Evolutionary conservation across 371 early-diverging fungal genomes (phyloP).

Genomic region (Thermomucor indicae-seudaticae): DNA sequence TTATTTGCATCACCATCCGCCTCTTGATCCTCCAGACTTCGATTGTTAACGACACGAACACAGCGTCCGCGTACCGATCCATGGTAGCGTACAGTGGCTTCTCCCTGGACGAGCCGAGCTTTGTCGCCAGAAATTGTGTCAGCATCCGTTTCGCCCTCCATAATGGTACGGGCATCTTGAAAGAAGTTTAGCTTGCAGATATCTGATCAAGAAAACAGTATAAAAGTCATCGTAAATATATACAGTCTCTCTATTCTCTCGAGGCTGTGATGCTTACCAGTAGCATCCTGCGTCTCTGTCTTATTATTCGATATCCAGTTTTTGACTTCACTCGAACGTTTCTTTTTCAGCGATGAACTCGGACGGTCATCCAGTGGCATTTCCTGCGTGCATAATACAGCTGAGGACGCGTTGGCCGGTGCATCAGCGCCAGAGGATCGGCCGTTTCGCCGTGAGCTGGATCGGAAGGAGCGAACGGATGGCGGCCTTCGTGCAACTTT

Average conservation of each 20-base stretch:
- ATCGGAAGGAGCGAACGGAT: too few relatives aligned
- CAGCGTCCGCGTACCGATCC: slow-evolving; percentile 28
- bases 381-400: slow-evolving; percentile 11
- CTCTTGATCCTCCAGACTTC: too few relatives aligned
- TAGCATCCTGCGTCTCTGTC: neutral
- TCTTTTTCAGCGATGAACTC: slow-evolving; percentile 24
- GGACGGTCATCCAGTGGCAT: slow-evolving; percentile 20
- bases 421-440: too few relatives aligned
- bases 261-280: neutral
- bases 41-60: slow-evolving; percentile 16
- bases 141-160: slow-evolving; percentile 12
- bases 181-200: slow-evolving; percentile 25
- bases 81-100: slow-evolving; percentile 22
- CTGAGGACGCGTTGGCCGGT: slow-evolving; percentile 11
- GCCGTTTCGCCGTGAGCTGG: too few relatives aligned
- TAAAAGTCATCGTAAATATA: slow-evolving; percentile 3
- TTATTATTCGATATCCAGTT: slow-evolving; percentile 32
- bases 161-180: slow-evolving; percentile 24
- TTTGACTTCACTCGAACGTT: slow-evolving; percentile 38
- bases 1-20: too few relatives aligned
- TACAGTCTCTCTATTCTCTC: neutral
- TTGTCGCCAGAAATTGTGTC: slow-evolving; percentile 1
- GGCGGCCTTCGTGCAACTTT: slow-evolving; percentile 1
- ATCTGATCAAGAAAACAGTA: neutral
- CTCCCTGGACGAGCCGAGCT: neutral